Base-by-base conservation (phyloP, 2,329 filamentous ascomycete genomes). In the Amauroascus niger region DNA sequence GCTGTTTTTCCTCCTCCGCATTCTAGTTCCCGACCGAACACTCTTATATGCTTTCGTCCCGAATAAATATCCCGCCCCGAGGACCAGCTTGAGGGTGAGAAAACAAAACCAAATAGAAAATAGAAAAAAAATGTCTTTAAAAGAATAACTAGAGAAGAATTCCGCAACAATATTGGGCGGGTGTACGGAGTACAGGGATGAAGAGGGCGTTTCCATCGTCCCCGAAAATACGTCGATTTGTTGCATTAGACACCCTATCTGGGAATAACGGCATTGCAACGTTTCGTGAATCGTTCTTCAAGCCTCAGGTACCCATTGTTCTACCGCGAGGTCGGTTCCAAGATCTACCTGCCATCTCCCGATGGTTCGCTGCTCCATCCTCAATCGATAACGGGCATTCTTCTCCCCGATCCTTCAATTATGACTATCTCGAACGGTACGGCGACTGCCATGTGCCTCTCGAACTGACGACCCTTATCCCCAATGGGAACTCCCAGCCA, bases 291-390 rank as follows among this genome's bases (percentile, higher is more conserved):
- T 59, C 68, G 33, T 81, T 76, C 33, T 82, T 84, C 61, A 57
- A 63, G 1, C 71, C 76, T 1, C 74, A 78, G 45, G 68, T 64
- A 16, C 83, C 84, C 1, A 66, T 75, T 8, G 65, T 83, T 16
- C 69, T 81, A 5, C 74, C 73, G n/a, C 65, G 67, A 30, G 63
- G 64, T 6, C 62, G 64, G 1, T 77, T 77, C 47, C 58, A 59
- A 24, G 48, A 68, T 8, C 63, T 84, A 0, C 79, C 81, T 0
- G 81, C 81, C 1, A 67, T 74, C 18, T 62, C 62, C 3, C 79
- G 77, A 58, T 87, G 84, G 84, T 87, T 87, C 61, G 54, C 55
- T 24, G 59, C 61, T 69, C 43, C 66, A 72, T 60, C 60, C 70
- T 57, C 57, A 63, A 41, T 57, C 60, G 8, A 61, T 65, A 4